These are phyloP conservation scores for Asterochloris erici DNA, from an alignment of 139 green algal species.

Conservation along the genomic window DNA sequence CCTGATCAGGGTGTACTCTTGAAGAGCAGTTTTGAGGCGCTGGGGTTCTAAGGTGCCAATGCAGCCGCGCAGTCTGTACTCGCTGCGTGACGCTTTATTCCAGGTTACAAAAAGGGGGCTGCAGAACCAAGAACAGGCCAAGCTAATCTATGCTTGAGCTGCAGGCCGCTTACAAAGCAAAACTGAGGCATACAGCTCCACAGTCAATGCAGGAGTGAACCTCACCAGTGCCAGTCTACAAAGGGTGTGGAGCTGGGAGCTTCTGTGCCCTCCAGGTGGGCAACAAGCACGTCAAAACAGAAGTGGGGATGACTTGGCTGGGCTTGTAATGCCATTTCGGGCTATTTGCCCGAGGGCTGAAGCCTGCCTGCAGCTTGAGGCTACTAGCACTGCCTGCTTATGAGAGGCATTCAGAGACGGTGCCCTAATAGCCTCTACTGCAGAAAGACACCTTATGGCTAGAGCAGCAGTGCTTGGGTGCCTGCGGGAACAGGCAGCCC, in stretches of 20 bases:
- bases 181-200: background rate
- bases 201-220: background rate
- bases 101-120: slow-evolving; percentile 81
- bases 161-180: background rate
- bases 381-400: no score
- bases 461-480: no score
- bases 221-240: slow-evolving; percentile 46
- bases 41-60: slow-evolving; percentile 76
- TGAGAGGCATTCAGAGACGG: no score
- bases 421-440: no score
- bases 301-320: slow-evolving; percentile 7
- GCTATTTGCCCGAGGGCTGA: no score
- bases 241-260: slow-evolving; percentile 33
- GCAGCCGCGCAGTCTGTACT: slow-evolving; percentile 63
- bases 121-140: background rate
- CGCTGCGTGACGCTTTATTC: slow-evolving; percentile 50
- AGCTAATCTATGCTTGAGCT: background rate
- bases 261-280: slow-evolving; percentile 31
- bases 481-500: no score
- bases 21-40: slow-evolving; percentile 51
- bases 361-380: no score
- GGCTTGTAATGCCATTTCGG: no score
- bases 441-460: no score
- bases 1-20: slow-evolving; percentile 77
- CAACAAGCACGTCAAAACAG: slow-evolving; percentile 46